Base-by-base conservation (phyloP, 2,329 filamentous ascomycete species). In the Penicillium sp. region DNA sequence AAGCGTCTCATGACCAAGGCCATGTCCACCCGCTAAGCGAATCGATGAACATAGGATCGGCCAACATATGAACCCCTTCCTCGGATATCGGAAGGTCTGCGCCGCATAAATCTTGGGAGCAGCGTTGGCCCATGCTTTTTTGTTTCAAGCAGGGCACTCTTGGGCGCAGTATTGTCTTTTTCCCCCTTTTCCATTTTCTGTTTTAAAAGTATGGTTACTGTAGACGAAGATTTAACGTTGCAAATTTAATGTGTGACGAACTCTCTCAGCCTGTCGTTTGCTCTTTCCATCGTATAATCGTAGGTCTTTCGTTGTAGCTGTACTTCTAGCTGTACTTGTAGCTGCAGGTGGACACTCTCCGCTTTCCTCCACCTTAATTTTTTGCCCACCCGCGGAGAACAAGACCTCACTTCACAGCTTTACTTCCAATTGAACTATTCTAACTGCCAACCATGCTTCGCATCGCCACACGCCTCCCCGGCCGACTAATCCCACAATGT, bases 1-100 rank as follows among this genome's bases (percentile, higher is more conserved):
- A 99, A 97, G 91, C 86, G 94, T 73, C 86, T 96, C 68, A 92
- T 99, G 71, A 99, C 94, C 80, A 99, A 97, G 89, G 92, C 90
- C 71, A 96, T 96, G 91, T 87, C 91, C 64, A 92, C 91, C 73
- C 88, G 91, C 79, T 96, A 28, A 28, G 51, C 57, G 52, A 48
- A 54, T 54, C 37, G 49, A 61, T 66, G 63, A 64, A 63, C 61
- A 67, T 66, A 65, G 58, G 61, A 60, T 56, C 42, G 62, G 55
- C 58, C 55, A 59, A 63, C 60, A 37, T 52, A 46, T 61, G 51
- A 55, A 51, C 45, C 51, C 48, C 43, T 59, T 50, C 54, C 56
- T 31, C n/a, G 46, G 49, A 54, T 53, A 58, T 40, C 42, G 42
- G 51, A 54, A 48, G 57, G 54, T 59, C 59, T 59, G 61, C 62